These are phyloP conservation scores for Colletotrichum australisinense DNA, from an alignment of 2,329 filamentous ascomycete genomes.

Conservation along the genomic window DNA sequence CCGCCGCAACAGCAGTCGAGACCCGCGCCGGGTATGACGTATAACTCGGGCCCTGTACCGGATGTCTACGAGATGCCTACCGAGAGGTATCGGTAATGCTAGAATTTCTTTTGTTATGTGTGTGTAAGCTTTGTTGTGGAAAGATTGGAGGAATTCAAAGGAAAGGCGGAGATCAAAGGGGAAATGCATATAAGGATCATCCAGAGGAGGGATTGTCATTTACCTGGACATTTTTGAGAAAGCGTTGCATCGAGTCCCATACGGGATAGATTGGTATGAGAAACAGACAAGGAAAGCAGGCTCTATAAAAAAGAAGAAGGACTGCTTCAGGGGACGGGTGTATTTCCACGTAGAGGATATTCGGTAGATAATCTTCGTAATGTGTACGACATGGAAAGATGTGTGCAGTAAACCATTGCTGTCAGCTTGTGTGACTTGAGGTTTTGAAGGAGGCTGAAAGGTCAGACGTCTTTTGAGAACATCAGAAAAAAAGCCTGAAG, in stretches of 20 bases:
- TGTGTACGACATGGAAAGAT: constrained; percentile 20
- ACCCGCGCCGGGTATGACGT: constrained; percentile 46
- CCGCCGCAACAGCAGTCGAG: background rate
- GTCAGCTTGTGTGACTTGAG: background rate
- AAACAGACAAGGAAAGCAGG: background rate
- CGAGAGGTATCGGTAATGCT: constrained; percentile 48
- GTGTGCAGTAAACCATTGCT: background rate
- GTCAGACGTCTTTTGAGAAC: too few species aligned
- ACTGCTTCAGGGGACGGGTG: background rate
- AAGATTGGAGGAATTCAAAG: background rate
- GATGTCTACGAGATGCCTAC: constrained; percentile 56
- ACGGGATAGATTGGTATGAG: background rate
- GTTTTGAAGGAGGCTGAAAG: too few species aligned
- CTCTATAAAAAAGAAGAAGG: background rate
- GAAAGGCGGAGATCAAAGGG: background rate
- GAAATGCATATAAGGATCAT: background rate
- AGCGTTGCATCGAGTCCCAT: background rate
- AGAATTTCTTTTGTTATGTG: background rate
- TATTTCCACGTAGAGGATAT: background rate
- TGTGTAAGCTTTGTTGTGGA: background rate
- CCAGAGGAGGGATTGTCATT: background rate
- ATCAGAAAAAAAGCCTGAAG: too few species aligned
- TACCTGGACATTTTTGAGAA: background rate
- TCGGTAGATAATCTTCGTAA: constrained; percentile 30
- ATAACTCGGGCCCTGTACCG: constrained; percentile 45